Conservation (phyloP, 768 basidiomycete species). For the Antrodiella citrinella region DNA sequence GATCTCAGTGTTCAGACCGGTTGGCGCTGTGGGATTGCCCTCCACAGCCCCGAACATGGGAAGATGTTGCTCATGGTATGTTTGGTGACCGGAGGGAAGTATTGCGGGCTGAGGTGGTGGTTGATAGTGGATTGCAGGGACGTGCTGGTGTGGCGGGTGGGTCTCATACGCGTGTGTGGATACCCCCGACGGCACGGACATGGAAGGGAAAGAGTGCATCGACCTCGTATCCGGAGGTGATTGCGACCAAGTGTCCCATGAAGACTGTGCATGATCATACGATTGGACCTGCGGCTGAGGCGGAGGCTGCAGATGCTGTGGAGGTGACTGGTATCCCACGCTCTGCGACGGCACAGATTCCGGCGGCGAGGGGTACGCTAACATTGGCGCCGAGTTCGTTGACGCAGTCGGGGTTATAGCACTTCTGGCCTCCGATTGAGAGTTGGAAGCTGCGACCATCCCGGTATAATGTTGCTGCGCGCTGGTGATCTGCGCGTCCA, state of each 20-base stretch:
- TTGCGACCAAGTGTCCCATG: background rate
- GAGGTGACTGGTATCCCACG: background rate
- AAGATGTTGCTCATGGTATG: background rate
- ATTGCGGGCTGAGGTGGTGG: background rate
- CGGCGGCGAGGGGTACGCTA: background rate
- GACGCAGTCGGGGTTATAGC: background rate
- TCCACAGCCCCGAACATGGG: no score
- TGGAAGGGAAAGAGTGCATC: background rate
- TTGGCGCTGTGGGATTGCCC: no score
- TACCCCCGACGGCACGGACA: background rate
- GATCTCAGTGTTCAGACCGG: background rate
- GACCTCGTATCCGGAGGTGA: background rate
- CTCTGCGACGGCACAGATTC: background rate
- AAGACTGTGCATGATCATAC: conserved; percentile 2
- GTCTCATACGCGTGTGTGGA: background rate
- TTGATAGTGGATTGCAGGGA: background rate
- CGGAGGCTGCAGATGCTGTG: background rate
- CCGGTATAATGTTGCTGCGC: conserved; percentile 12
- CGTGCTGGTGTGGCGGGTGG: background rate
- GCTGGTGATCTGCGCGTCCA: conserved; percentile 21
- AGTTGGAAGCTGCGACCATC: background rate
- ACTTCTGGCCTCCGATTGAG: background rate
- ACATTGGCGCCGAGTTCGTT: background rate
- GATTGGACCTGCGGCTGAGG: background rate
- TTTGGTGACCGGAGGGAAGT: background rate